Evolutionary conservation across 176 grass and related monocot genomes (phyloP).

Genomic region (Olyra latifolia): DNA sequence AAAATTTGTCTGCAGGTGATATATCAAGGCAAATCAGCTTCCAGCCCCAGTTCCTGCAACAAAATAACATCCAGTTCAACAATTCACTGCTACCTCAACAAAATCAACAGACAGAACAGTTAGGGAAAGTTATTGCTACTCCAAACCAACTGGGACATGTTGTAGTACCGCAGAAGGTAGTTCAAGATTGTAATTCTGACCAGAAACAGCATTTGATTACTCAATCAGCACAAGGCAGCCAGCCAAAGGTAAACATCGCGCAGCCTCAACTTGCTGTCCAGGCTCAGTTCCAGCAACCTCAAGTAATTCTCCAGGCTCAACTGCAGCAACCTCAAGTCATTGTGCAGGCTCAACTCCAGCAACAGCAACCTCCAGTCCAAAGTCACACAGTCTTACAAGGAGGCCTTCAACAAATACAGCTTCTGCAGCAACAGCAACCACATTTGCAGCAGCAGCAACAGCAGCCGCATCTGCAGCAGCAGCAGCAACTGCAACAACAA

Average conservation of each 20-base stretch:
- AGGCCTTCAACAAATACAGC: conserved; percentile 51
- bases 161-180: conserved; percentile 40
- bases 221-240: conserved; percentile 41
- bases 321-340: conserved; percentile 53
- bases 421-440: conserved; percentile 55
- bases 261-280: conserved; percentile 44
- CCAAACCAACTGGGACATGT: conserved; percentile 47
- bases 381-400: conserved; percentile 48
- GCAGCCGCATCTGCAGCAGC: conserved; percentile 17
- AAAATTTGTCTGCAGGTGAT: conserved; percentile 57
- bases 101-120: conserved; percentile 53
- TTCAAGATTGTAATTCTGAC: conserved; percentile 43
- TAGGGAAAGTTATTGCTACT: conserved; percentile 42
- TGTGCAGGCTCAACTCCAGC: conserved; percentile 47
- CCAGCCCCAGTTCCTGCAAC: conserved; percentile 58
- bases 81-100: conserved; percentile 48
- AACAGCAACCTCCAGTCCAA: conserved; percentile 50
- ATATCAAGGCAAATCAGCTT: conserved; percentile 63
- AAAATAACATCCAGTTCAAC: conserved; percentile 70
- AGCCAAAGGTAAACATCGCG: conserved; percentile 30
- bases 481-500: conserved; percentile 17
- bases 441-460: conserved; percentile 41
- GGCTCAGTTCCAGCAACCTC: conserved; percentile 52
- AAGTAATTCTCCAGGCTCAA: conserved; percentile 42
- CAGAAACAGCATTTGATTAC: conserved; percentile 42